Evolutionary conservation across 108 stramenopile genomes (phyloP), one percentile per base, ranked within the genome.

Genomic region (Thalassiosira profunda): DNA sequence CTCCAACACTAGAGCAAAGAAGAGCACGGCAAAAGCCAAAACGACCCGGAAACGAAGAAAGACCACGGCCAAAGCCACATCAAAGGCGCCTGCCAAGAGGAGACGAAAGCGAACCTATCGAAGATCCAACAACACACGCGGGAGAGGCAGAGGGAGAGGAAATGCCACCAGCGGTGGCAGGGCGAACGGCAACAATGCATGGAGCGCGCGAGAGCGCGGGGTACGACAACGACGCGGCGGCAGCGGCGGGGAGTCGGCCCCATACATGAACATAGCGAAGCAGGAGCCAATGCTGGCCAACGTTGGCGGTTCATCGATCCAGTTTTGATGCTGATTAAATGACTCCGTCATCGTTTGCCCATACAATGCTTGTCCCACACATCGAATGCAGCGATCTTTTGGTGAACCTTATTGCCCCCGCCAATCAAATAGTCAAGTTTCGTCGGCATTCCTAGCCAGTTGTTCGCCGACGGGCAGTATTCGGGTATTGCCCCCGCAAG

Each of bases 361-460:
- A 28, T 14, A 20, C 51, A 52, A 7, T 31, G 6, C 15, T 31
- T n/a, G 21, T 52, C 51, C 51, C 51, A 52, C 2, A 52, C 51
- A 31, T n/a, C 11, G 7, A 52, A 52, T 31, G 33, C 33, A 17
- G 17, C 51, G 18, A 52, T 52, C 30, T 52, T 52, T 31, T 52
- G 29, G 5, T 31, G 4, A 5, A 52, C 51, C 18, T 52, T 52
- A 10, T 52, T 52, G 15, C 33, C 33, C 1, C 33, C 51, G 18
- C 51, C 21, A 11, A 52, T 52, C 4, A 17, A 15, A 15, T 52
- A 28, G 18, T 52, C 51, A 1, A 0, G 17, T 1, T 18, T 23
- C 11, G 25, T 35, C 10, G 82, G 82, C 82, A 83, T 83, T 37
- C 77, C 66, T 2, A 83, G 68, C 82, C 82, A 83, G 28, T 83